Evolutionary conservation across 2,329 filamentous ascomycete genomes (phyloP).

Genomic region (Alternaria infectoria): DNA sequence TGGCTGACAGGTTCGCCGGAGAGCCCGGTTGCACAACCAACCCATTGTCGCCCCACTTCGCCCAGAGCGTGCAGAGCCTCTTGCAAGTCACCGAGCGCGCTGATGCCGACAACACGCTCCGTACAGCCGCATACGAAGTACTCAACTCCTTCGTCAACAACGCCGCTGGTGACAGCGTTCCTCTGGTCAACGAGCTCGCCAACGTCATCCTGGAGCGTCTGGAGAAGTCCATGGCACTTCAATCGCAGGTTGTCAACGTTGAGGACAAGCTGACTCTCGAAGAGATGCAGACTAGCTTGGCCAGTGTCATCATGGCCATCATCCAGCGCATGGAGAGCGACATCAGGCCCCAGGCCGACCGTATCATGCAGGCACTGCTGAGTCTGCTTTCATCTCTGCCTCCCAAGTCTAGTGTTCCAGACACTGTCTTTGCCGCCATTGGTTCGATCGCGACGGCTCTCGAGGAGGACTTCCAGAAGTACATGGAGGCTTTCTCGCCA

Average conservation of each 20-base stretch:
- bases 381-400: slow-evolving; percentile 79
- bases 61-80: slow-evolving; percentile 85
- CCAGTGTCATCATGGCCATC: slow-evolving; percentile 89
- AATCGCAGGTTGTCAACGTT: slow-evolving; percentile 92
- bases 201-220: slow-evolving; percentile 89
- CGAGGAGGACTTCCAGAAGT: slow-evolving; percentile 92
- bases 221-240: slow-evolving; percentile 86
- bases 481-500: slow-evolving; percentile 94
- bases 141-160: slow-evolving; percentile 94
- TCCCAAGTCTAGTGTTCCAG: slow-evolving; percentile 90
- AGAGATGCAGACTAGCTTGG: slow-evolving; percentile 96
- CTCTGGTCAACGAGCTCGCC: slow-evolving; percentile 79
- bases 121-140: slow-evolving; percentile 96
- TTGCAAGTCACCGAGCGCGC: slow-evolving; percentile 82
- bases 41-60: slow-evolving; percentile 88
- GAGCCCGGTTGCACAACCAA: slow-evolving; percentile 81
- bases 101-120: slow-evolving; percentile 85
- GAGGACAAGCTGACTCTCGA: slow-evolving; percentile 96
- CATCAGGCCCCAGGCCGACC: slow-evolving; percentile 86
- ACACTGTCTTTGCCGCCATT: slow-evolving; percentile 90
- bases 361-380: slow-evolving; percentile 89
- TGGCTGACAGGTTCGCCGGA: slow-evolving; percentile 92
- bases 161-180: slow-evolving; percentile 83
- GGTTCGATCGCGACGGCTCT: slow-evolving; percentile 90
- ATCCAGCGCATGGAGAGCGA: slow-evolving; percentile 90